Evolutionary conservation across 108 stramenopile species (phyloP), one percentile per base, ranked within the genome.

Genomic region (Nitzschia inconspicua): DNA sequence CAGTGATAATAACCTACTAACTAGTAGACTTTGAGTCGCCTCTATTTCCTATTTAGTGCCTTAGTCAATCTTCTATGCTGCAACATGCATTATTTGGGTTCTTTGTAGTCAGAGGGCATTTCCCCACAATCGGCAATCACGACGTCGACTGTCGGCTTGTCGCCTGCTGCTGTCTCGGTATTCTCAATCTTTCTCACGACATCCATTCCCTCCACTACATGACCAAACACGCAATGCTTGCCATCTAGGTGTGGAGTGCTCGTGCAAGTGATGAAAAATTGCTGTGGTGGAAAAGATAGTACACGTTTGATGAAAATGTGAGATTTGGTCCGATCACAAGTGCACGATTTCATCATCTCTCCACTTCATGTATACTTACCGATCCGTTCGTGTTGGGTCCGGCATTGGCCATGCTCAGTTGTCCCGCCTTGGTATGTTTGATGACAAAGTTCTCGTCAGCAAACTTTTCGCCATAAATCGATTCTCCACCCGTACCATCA

Each of bases 211-310:
- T 96, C 93, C 32, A 96, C 93, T 10, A 98, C 97, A 49, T 95
- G 90, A 5, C 98, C 98, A 77, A 99, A 99, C 0, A 99, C 98
- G 34, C 98, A 97, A 72, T 99, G 98, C 74, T 97, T 97, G 27
- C 91, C 89, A 79, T 99, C 98, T 57, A 99, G 68, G 52, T 96
- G 95, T 26, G 24, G 94, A 16, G 88, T 89, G 19, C 83, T 91
- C 25, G 61, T 49, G 47, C 77, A 67, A 6, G 94, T 97, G 37
- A 97, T 88, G 74, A 98, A 99, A 71, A 99, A 99, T 76, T 98
- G 97, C 4, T 32, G n/a, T n/a, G n/a, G n/a, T n/a, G n/a, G n/a
- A n/a, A n/a, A n/a, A n/a, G n/a, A n/a, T n/a, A n/a, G n/a, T n/a
- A n/a, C n/a, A n/a, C n/a, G n/a, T n/a, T n/a, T n/a, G n/a, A n/a